These are phyloP conservation scores for Vitis cinerea DNA, from an alignment of 164 flowering plant species.

Conservation along the genomic window DNA sequence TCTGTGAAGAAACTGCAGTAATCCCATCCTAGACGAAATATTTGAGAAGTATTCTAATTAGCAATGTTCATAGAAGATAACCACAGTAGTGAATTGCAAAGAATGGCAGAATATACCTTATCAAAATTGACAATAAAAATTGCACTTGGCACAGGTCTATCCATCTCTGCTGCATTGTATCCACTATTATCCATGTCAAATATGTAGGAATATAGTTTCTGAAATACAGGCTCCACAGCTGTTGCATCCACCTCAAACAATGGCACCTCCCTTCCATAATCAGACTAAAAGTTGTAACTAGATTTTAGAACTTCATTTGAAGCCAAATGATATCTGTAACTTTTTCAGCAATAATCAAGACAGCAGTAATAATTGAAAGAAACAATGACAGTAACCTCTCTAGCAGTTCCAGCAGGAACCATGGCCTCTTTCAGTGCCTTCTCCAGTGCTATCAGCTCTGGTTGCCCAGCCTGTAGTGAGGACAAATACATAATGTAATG, in stretches of 20 bases:
- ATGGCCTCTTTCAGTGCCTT: conserved; percentile 79
- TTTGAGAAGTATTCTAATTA: too few species aligned
- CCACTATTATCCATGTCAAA: conserved; percentile 60
- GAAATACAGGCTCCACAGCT: conserved; percentile 76
- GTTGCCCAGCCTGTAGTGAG: conserved; percentile 67
- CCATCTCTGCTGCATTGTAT: conserved; percentile 43
- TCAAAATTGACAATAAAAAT: conserved; percentile 93
- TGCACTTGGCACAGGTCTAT: conserved; percentile 73
- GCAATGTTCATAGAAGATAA: not conserved
- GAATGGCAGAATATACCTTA: conserved; percentile 51
- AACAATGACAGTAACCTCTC: conserved; percentile 58
- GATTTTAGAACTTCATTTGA: conserved; percentile 3
- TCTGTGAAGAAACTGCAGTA: too few species aligned
- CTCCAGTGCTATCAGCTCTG: conserved; percentile 86
- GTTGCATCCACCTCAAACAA: conserved; percentile 87
- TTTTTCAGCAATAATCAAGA: not conserved
- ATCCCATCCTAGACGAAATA: too few species aligned
- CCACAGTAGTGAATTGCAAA: not conserved
- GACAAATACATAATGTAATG: not conserved
- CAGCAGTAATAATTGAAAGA: not conserved
- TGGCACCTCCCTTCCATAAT: conserved; percentile 89
- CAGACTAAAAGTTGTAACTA: conserved; percentile 45
- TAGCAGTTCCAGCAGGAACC: conserved; percentile 84
- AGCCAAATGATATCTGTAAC: conserved; percentile 2
- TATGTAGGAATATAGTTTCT: conserved; percentile 70